Evolutionary conservation across 2,329 filamentous ascomycete species (phyloP).

Genomic region (Colletotrichum simmondsii): DNA sequence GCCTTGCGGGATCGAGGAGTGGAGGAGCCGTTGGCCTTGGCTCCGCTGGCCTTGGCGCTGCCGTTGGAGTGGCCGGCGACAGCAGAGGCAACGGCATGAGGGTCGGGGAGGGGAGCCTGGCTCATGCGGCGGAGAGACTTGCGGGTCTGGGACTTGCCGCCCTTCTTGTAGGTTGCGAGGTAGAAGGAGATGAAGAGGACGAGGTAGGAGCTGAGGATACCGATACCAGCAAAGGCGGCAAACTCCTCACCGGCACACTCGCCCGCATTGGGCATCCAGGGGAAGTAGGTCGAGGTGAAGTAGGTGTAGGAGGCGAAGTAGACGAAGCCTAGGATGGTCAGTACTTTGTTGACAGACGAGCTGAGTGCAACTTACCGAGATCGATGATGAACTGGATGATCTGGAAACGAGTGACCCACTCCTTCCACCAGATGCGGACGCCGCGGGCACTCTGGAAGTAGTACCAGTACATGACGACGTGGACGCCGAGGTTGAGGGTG

Average conservation of each 20-base stretch:
- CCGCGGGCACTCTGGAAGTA: constrained; percentile 99
- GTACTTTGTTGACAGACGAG: neutral
- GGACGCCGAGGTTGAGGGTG: constrained; percentile 89
- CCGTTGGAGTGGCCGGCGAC: constrained; percentile 63
- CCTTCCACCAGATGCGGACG: constrained; percentile 99
- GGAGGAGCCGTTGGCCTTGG: constrained; percentile 66
- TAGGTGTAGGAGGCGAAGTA: constrained; percentile 99
- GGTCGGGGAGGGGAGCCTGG: constrained; percentile 80
- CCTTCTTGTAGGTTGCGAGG: constrained; percentile 94
- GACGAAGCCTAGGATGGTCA: constrained; percentile 77
- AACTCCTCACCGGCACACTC: constrained; percentile 96
- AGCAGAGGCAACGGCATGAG: constrained; percentile 73
- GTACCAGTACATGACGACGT: constrained; percentile 99
- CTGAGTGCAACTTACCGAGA: constrained; percentile 72
- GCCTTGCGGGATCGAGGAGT: constrained; percentile 78
- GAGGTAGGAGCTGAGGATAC: constrained; percentile 92
- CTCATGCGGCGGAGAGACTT: constrained; percentile 77
- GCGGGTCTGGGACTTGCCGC: constrained; percentile 81
- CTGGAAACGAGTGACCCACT: constrained; percentile 98
- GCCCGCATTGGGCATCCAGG: constrained; percentile 83
- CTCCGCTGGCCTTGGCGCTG: constrained; percentile 63
- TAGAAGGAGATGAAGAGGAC: constrained; percentile 99
- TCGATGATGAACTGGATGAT: constrained; percentile 98
- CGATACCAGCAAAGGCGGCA: constrained; percentile 91
- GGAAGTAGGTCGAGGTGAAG: constrained; percentile 92